Evolutionary conservation across 352 stramenopile species (phyloP).

Genomic region (Phytophthora fragariaefolia): DNA sequence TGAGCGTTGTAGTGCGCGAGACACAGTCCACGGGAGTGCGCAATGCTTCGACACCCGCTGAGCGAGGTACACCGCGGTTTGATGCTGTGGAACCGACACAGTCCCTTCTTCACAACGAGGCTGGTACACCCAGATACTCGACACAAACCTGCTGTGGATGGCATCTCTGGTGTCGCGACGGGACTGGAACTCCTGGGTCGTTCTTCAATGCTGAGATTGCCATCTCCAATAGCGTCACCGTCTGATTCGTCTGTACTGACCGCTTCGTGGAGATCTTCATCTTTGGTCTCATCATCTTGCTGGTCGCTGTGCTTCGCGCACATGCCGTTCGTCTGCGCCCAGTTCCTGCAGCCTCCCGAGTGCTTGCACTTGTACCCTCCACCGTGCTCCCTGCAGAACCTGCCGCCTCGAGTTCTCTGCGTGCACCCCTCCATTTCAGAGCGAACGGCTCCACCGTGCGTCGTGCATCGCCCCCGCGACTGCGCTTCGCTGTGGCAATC

Average conservation of each 20-base stretch:
- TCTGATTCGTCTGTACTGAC: background rate
- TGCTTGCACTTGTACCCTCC: slow-evolving; percentile 10
- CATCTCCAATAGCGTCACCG: background rate
- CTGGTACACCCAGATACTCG: background rate
- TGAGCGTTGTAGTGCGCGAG: slow-evolving; percentile 6
- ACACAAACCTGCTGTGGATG: background rate
- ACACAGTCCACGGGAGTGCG: slow-evolving; percentile 1
- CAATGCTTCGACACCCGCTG: slow-evolving; percentile 5
- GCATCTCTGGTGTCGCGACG: background rate
- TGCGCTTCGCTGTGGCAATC: background rate
- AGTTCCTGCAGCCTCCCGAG: slow-evolving; percentile 8
- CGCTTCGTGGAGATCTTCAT: background rate
- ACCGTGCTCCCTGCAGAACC: background rate
- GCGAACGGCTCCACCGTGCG: background rate
- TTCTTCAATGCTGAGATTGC: too few species aligned
- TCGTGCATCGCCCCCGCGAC: slow-evolving; percentile 9
- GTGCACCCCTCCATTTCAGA: background rate
- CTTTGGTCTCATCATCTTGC: background rate
- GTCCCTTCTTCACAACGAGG: background rate
- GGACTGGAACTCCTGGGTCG: too few species aligned
- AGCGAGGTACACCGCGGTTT: slow-evolving; percentile 4
- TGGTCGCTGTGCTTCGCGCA: background rate
- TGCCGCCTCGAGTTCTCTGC: slow-evolving; percentile 1
- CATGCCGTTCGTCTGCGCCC: slow-evolving; percentile 1
- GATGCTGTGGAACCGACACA: slow-evolving; percentile 12